Base-by-base conservation (phyloP, 176 grass and related monocot genomes). In the Poa pratensis region DNA sequence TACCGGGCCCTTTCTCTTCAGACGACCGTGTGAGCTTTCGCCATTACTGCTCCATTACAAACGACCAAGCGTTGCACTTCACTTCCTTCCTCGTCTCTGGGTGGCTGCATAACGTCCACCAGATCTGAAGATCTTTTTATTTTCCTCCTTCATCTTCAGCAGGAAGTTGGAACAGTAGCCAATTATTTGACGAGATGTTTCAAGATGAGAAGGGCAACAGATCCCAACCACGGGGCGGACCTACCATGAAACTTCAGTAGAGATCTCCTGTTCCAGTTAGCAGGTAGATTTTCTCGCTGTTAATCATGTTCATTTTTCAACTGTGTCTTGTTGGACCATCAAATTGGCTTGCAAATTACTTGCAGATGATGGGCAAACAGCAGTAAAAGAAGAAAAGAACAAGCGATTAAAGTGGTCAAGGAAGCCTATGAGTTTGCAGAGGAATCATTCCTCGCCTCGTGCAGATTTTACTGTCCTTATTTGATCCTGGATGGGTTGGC, bases 101-200 rank as follows among this genome's bases (percentile, higher is more conserved):
- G 75, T 9, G 37, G 14, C 83, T 35, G 52, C 73, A 54, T 5
- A 40, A 54, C 68, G 73, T 79, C 84, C 80, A 68, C 80, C 27
- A 61, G 59, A 87, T 83, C 75, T 61, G 57, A 43, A 74, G 48
- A 24, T 22, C 19, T 14, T 1, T 40, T 35, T 42, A 14, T 24
- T 43, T 0, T 1, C 7, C 23, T 30, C 0, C 23, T 16, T 28
- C 23, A 10, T 50, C 71, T 62, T 73, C 26, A 26, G 74, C 34
- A 30, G 39, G 50, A 24, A 18, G 75, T 23, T 52, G 80, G 73
- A 83, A 87, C 58, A 76, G 80, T 66, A 7, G 17, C 49, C 80
- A 84, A 76, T 90, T 84, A 84, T 90, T 84, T 84, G 85, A 90
- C 76, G 51, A 80, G 85, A 87, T 83, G 84, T 65, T 4, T 65